These are phyloP conservation scores for Galerina sulciceps DNA, from an alignment of 768 basidiomycete genomes.

Conservation along the genomic window DNA sequence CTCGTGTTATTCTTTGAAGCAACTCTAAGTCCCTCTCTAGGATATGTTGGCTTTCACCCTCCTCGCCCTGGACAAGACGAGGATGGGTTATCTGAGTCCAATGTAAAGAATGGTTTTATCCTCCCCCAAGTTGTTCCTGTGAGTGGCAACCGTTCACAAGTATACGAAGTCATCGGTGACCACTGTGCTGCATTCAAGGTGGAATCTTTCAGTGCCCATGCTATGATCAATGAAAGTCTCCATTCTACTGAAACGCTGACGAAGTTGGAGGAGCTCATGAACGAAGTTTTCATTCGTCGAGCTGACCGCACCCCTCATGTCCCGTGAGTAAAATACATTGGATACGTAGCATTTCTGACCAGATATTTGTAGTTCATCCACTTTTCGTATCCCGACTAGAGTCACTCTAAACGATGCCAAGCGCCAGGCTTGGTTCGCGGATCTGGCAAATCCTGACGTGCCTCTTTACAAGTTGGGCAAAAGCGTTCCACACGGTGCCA, in stretches of 20 bases:
- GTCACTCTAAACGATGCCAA: constrained; percentile 82
- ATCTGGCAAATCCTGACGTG: constrained; percentile 80
- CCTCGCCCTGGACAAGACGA: constrained; percentile 78
- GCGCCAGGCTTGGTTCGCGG: constrained; percentile 81
- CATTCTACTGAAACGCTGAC: constrained; percentile 54
- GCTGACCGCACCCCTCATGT: constrained; percentile 59
- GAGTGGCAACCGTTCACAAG: constrained; percentile 21
- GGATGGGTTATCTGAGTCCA: constrained; percentile 65
- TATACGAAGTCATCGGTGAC: background rate
- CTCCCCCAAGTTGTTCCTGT: constrained; percentile 62
- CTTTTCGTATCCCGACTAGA: constrained; percentile 82
- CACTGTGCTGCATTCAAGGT: constrained; percentile 42
- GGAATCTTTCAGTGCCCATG: constrained; percentile 65
- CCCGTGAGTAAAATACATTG: constrained; percentile 53
- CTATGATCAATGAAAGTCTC: constrained; percentile 53
- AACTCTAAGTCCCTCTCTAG: constrained; percentile 36
- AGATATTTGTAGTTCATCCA: constrained; percentile 48
- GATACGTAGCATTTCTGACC: background rate
- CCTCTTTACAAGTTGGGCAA: constrained; percentile 83
- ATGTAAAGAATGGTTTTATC: constrained; percentile 69
- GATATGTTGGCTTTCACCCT: constrained; percentile 78
- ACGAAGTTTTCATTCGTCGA: constrained; percentile 71
- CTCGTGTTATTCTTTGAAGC: background rate
- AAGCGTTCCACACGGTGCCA: constrained; percentile 85
- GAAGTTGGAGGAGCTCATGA: constrained; percentile 76